Evolutionary conservation across 352 stramenopile genomes (phyloP), one percentile per base, ranked within the genome.

Genomic region (Vaucheria bursata): DNA sequence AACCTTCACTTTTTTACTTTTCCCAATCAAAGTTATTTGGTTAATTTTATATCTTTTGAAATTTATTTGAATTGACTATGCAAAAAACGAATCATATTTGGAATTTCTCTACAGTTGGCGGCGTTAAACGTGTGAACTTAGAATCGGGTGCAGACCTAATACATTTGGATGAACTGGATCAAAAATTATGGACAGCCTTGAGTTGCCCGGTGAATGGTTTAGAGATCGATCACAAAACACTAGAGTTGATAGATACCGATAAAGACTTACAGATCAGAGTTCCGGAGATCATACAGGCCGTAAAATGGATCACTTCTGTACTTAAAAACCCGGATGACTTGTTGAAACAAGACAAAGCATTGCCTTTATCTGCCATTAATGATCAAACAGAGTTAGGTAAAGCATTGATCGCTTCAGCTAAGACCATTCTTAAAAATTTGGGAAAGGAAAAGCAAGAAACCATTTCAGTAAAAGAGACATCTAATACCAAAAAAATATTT

Each of bases 61-160:
- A n/a, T n/a, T n/a, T n/a, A n/a, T n/a, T n/a, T n/a, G n/a, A n/a
- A n/a, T n/a, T n/a, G n/a, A n/a, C n/a, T n/a, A n/a, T n/a, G n/a
- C n/a, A n/a, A n/a, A n/a, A n/a, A n/a, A n/a, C n/a, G n/a, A 59
- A 59, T 59, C 45, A 59, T 59, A 59, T 59, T 18, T 59, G 45
- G 45, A 59, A 25, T 59, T 59, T 59, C 25, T 59, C 45, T 18
- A 59, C 45, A 18, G 45, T 59, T 59, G 45, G 45, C 18, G 45
- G 45, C 25, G 45, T 59, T 59, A 59, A 59, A 25, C 45, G 45
- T 25, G 45, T 59, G 25, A 59, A 59, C 45, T 25, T 59, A 18
- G 45, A 59, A 25, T 59, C 45, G 45, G 45, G 45, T 18, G 45
- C 18, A 25, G 45, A 59, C 45, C 25, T 59, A 59, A 59, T 18